Base-by-base conservation (phyloP, 192 early-diverging fungal genomes). In the Coemansia sp. region DNA sequence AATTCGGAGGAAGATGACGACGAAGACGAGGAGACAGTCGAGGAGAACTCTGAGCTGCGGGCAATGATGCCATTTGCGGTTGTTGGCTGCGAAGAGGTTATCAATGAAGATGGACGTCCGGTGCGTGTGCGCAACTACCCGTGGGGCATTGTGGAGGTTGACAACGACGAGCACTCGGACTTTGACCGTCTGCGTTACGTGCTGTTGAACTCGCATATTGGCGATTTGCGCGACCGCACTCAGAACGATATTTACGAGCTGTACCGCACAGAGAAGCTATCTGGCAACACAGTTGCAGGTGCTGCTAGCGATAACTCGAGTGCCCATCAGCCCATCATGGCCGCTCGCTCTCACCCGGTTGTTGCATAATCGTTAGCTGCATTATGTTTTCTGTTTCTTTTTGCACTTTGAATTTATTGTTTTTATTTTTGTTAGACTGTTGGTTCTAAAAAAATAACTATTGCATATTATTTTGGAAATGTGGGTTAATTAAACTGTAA, bases 81-180 rank as follows among this genome's bases (percentile, higher is more conserved):
- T 14, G 93, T 99, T 63, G 97, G 95, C 24, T 92, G 93, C 71
- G 97, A 99, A 63, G 89, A 96, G 56, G 81, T 91, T 37, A 80
- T 90, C 48, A 84, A 85, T 28, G 89, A 92, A 40, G 89, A 89
- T 47, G 95, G 95, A 18, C 87, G 93, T 48, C 86, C 88, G 47
- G 92, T 97, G 56, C 93, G 97, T 56, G 97, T 92, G 38, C 82
- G 97, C 56, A 85, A 82, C 58, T 99, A 99, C 76, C 89, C 93
- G 15, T 99, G 97, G 97, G 97, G 97, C 67, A 83, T 86, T 25
- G 96, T 99, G 23, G 90, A 97, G 80, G 93, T 98, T 36, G 97
- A 99, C 68, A 97, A 97, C 74, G 88, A 90, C 53, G 86, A 94
- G 77, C 96, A 99, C 84, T 93, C 89, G 61, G 97, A 99, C 76